Evolutionary conservation across 2,329 filamentous ascomycete genomes (phyloP), one percentile per base, ranked within the genome.

Genomic region (Akanthomyces lecanii): DNA sequence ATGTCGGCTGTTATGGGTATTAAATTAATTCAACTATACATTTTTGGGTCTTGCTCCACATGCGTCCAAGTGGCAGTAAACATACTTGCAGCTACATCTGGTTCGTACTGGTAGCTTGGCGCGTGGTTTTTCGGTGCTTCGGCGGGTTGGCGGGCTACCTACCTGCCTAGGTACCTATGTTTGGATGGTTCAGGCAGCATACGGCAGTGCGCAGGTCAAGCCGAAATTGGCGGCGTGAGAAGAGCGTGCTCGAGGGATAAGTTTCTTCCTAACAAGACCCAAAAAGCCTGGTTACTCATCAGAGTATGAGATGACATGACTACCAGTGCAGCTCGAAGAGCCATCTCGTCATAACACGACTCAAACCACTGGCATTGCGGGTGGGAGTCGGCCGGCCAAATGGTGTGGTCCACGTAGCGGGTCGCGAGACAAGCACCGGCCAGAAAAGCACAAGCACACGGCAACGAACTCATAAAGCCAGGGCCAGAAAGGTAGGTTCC

Each of bases 331-430:
- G 21, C 44, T 47, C 23, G 47, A 47, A 23, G 21, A 28, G 25
- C 23, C 40, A 18, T 45, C 40, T 47, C 28, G n/a, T 38, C 55
- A 48, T n/a, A 36, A 12, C 21, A 48, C 42, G 23, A 38, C 54
- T 33, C 28, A 28, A 38, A 44, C 47, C n/a, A 38, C 12, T 25
- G 28, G 47, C n/a, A 18, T 40, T 12, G 28, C 25, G n/a, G 55
- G 28, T 58, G 55, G 12, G 42, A 28, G 28, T 30, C 42, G 12
- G 11, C 52, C 21, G 21, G 21, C 21, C 36, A 18, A 40, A 42
- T 42, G 40, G 55, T 42, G 42, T 23, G 55, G 42, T 30, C 55
- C 42, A 48, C 42, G 55, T 30, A 36, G 55, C 55, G 55, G 42
- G 42, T 36, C 42, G 23, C n/a, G 23, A 44, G 10, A 25, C 42